Evolutionary conservation across 2,329 filamentous ascomycete genomes (phyloP).

Genomic region (Monilinia fructigena): DNA sequence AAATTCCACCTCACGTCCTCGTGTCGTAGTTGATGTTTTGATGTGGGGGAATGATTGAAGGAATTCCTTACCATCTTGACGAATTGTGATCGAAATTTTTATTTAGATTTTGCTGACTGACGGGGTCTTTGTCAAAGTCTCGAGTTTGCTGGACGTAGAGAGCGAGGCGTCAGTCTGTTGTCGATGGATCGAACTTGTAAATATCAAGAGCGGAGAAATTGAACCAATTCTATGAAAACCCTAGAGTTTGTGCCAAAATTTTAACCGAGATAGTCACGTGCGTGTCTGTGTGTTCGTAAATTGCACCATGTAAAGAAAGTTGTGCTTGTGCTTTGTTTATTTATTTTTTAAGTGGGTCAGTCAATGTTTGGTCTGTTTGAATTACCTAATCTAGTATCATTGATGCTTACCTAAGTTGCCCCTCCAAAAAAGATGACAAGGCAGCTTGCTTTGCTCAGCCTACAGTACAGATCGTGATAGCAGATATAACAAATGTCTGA

Average conservation of each 20-base stretch:
- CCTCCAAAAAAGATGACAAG: not conserved
- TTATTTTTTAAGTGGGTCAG: not conserved
- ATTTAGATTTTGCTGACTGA: slow-evolving; percentile 39
- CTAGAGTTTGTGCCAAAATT: slow-evolving; percentile 25
- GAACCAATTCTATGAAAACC: slow-evolving; percentile 21
- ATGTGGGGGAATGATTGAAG: slow-evolving; percentile 23
- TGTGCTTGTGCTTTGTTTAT: not conserved
- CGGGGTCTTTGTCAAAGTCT: slow-evolving; percentile 40
- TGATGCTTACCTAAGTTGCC: not conserved
- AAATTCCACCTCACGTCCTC: slow-evolving; percentile 27
- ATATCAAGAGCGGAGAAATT: slow-evolving; percentile 25
- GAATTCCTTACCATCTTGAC: slow-evolving; percentile 67
- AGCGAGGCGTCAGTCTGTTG: slow-evolving; percentile 41
- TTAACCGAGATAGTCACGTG: slow-evolving; percentile 25
- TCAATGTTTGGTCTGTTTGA: not conserved
- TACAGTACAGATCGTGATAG: not conserved
- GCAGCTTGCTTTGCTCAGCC: not conserved
- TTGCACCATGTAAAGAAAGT: not conserved
- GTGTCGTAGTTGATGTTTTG: slow-evolving; percentile 25
- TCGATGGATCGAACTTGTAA: slow-evolving; percentile 34
- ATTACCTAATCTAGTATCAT: no score
- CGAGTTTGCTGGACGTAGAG: slow-evolving; percentile 40
- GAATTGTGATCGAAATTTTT: slow-evolving; percentile 48
- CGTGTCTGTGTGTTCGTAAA: no score
- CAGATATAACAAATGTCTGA: no score